These are phyloP conservation scores for Pittosporum tobira DNA, from an alignment of 129 eudicot genomes.

Conservation along the genomic window DNA sequence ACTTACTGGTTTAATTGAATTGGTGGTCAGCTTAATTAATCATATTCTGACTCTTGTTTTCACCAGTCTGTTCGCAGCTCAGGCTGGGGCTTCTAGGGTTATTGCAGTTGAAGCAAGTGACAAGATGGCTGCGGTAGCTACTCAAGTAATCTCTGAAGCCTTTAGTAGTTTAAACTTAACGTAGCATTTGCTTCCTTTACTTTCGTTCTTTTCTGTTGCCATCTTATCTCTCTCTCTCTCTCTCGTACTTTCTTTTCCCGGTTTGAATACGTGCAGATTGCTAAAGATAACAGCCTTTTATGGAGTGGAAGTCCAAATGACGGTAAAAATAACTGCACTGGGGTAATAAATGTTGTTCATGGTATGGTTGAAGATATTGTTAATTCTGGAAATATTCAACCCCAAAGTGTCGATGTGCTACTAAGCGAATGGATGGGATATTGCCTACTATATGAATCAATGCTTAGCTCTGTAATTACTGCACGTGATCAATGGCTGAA, in stretches of 20 bases:
- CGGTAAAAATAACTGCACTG: conserved; percentile 16
- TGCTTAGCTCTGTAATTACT: conserved; percentile 81
- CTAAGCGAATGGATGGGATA: conserved; percentile 98
- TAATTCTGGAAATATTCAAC: conserved; percentile 34
- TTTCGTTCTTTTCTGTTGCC: background rate
- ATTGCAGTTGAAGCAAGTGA: conserved; percentile 89
- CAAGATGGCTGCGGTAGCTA: conserved; percentile 88
- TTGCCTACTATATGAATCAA: conserved; percentile 87
- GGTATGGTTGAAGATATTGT: conserved; percentile 87
- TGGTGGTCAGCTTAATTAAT: background rate
- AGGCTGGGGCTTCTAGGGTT: conserved; percentile 86
- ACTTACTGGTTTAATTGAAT: background rate
- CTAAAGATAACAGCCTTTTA: conserved; percentile 60
- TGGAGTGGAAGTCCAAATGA: conserved; percentile 21
- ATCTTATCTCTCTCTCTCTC: background rate
- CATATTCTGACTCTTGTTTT: conserved; percentile 14
- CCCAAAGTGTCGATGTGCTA: conserved; percentile 73
- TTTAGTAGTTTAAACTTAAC: background rate
- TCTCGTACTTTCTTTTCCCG: background rate
- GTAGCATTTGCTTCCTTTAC: background rate
- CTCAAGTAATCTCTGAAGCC: conserved; percentile 55
- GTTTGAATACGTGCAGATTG: conserved; percentile 43
- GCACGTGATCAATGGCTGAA: conserved; percentile 91
- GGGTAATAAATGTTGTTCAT: conserved; percentile 59
- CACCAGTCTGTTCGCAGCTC: conserved; percentile 90